Percentiles rank a stretch among this genome's conserved stretches.
phyloP scores from a whole-genome alignment of 2,329 filamentous ascomycete genomes.

The Penicillium expansum region DNA sequence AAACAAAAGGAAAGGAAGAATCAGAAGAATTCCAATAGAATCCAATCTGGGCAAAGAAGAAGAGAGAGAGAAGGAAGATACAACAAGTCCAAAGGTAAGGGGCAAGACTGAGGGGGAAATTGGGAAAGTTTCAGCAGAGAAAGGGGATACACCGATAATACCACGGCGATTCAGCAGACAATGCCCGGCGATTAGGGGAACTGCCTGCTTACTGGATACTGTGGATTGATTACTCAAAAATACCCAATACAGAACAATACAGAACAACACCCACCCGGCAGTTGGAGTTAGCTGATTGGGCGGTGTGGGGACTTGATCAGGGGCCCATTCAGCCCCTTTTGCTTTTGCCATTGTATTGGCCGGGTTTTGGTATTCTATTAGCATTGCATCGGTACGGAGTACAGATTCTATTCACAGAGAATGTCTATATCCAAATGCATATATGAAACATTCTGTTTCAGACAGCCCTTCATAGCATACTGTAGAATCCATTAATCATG shows the following conservation, averaged over 20 bases:
- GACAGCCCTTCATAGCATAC: background rate
- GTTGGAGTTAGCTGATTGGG: constrained; percentile 4
- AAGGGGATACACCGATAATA: constrained; percentile 24
- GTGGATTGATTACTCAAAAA: background rate
- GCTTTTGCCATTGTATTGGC: background rate
- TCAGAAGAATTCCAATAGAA: constrained; percentile 10
- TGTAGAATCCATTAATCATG: background rate
- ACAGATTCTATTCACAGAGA: background rate
- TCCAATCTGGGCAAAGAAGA: constrained; percentile 15
- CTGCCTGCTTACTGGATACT: background rate
- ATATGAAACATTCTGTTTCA: background rate
- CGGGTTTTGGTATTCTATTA: background rate
- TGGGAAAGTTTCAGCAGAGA: constrained; percentile 27
- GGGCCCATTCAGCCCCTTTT: constrained; percentile 10
- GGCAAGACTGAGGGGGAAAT: constrained; percentile 23
- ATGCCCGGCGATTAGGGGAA: background rate
- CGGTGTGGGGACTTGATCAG: background rate
- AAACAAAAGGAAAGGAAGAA: constrained; percentile 17
- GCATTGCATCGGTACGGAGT: background rate
- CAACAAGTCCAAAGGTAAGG: constrained; percentile 19
- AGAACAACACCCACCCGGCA: background rate
- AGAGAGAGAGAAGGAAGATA: constrained; percentile 14
- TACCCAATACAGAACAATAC: constrained; percentile 1
- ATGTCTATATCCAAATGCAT: background rate
- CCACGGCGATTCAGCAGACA: background rate